A percentile compares a stretch with the other conserved stretches of the same genome.
phyloP scores from a whole-genome alignment of 768 basidiomycete genomes.

The Mycena latifolia region DNA sequence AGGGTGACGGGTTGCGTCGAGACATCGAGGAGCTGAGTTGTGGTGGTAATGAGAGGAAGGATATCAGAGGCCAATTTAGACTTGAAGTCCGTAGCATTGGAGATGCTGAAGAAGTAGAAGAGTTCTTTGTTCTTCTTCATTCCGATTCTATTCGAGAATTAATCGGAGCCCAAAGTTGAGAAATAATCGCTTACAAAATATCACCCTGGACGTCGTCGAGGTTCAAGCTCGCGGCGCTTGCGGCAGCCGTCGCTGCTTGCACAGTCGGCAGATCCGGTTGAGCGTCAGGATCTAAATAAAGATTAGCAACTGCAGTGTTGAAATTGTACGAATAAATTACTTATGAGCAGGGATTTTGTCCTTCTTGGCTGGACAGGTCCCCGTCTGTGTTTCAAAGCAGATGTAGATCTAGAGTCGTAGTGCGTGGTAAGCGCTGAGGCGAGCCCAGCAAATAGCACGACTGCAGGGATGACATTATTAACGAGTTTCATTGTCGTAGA shows the following conservation, averaged over 20 bases:
- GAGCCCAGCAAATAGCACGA: constrained; percentile 15
- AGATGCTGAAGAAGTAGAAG: constrained; percentile 67
- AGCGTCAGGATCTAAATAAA: constrained; percentile 10
- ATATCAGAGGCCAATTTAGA: constrained; percentile 51
- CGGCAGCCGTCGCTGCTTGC: constrained; percentile 12
- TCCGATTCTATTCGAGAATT: constrained; percentile 52
- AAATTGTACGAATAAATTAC: background rate
- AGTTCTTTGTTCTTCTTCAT: constrained; percentile 67
- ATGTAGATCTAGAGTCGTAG: too few relatives aligned
- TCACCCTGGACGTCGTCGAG: constrained; percentile 63
- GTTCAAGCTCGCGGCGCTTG: constrained; percentile 34
- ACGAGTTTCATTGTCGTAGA: constrained; percentile 10
- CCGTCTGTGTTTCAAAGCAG: constrained; percentile 6
- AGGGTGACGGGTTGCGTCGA: constrained; percentile 43
- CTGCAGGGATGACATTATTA: constrained; percentile 3
- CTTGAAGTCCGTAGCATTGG: constrained; percentile 57
- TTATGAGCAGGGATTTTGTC: constrained; percentile 15
- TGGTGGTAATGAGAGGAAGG: constrained; percentile 60
- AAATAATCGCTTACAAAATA: constrained; percentile 50
- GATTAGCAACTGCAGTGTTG: background rate
- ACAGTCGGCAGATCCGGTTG: constrained; percentile 18
- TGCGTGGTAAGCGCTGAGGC: constrained; percentile 4
- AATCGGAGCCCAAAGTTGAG: too few relatives aligned
- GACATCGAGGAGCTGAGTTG: constrained; percentile 53
- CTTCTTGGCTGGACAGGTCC: constrained; percentile 9